Conservation (phyloP, 2,329 filamentous ascomycete species). For the Aureobasidium namibiae region DNA sequence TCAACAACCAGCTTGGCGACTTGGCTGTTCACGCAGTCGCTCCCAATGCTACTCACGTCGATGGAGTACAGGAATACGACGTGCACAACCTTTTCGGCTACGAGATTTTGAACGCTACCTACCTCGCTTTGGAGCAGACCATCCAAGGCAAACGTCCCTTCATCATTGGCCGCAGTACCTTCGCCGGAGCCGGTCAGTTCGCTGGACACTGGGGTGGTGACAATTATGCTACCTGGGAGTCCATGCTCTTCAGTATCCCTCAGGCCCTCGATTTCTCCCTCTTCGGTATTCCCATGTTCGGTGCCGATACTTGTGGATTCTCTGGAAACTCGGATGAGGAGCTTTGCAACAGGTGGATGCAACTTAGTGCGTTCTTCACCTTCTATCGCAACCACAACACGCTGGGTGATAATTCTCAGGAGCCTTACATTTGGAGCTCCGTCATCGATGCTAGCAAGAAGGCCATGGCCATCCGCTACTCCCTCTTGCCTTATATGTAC, state of each 20-base stretch:
- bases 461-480: conserved; percentile 64
- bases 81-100: conserved; percentile 73
- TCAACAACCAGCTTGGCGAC: conserved; percentile 66
- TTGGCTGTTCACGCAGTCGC: conserved; percentile 64
- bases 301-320: conserved; percentile 63
- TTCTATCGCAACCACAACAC: conserved; percentile 71
- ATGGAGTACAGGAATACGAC: conserved; percentile 67
- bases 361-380: conserved; percentile 64
- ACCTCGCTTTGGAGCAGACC: conserved; percentile 57
- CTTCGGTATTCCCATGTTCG: conserved; percentile 72
- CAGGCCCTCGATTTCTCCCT: conserved; percentile 68
- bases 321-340: conserved; percentile 58
- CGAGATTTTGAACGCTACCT: conserved; percentile 69
- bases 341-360: conserved; percentile 68
- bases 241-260: conserved; percentile 69
- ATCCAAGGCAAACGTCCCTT: conserved; percentile 66
- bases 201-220: conserved; percentile 78
- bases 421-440: conserved; percentile 62
- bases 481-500: conserved; percentile 67
- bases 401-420: conserved; percentile 53
- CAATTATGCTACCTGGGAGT: conserved; percentile 58
- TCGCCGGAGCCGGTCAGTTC: conserved; percentile 65
- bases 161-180: conserved; percentile 76
- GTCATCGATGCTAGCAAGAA: conserved; percentile 56
- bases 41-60: conserved; percentile 69